Conservation (phyloP, 169 alveolate species). For the Eimeria tenella region DNA sequence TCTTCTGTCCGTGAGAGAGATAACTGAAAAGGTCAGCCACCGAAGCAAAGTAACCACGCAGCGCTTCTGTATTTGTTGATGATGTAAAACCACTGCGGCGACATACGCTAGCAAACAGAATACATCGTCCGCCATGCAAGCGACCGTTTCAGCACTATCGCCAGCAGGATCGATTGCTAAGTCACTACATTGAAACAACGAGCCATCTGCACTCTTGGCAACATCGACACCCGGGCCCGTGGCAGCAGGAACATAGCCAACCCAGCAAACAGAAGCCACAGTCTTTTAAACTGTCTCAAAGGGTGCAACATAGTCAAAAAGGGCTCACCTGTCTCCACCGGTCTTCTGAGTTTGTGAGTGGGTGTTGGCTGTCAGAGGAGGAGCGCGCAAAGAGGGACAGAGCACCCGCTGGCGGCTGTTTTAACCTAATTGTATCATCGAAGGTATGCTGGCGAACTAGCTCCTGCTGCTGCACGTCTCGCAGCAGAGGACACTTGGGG, state of each 20-base stretch:
- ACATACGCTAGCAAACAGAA: too few species aligned
- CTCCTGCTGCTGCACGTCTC: constrained; percentile 64
- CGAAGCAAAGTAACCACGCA: neutral
- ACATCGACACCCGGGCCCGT: neutral
- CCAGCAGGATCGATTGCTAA: too few species aligned
- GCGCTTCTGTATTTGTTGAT: too few species aligned
- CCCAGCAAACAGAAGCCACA: too few species aligned
- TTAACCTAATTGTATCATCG: constrained; percentile 29
- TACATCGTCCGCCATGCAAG: too few species aligned
- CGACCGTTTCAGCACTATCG: too few species aligned
- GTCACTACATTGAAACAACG: too few species aligned
- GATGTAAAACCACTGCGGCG: too few species aligned
- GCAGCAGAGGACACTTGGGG: constrained; percentile 42
- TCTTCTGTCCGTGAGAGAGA: constrained; percentile 21
- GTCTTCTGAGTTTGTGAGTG: neutral
- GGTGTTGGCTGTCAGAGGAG: constrained; percentile 28
- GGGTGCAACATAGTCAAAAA: neutral
- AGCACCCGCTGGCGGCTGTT: neutral
- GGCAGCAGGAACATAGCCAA: neutral
- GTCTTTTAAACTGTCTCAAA: neutral
- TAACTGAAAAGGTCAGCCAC: neutral
- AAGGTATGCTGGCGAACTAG: constrained; percentile 63
- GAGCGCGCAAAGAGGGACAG: constrained; percentile 12
- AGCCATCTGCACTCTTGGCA: too few species aligned
- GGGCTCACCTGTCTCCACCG: constrained; percentile 42